Base-by-base conservation (phyloP, 306 rosid species). In the Sicyos baderoa region DNA sequence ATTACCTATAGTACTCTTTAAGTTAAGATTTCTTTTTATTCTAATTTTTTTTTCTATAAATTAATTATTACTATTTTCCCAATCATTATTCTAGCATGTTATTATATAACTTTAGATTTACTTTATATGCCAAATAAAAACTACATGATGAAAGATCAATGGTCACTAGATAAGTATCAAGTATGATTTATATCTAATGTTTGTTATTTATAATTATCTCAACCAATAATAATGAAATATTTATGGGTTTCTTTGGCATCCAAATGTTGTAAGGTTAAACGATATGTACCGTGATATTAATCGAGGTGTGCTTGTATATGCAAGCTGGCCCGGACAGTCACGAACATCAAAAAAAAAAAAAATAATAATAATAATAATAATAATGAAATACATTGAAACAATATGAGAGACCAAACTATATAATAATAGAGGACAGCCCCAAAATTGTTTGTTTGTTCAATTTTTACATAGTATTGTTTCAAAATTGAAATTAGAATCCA, bases 1-100 rank as follows among this genome's bases (percentile, higher is more conserved):
- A 66, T 47, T 66, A 45, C 70, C 70, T 19, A 64, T 64, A 42
- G 70, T 64, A 44, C 54, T 19, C 51, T 64, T 64, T 42, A 64
- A 64, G 70, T 21, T 64, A 44, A 19, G 35, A 64, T 64, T 29
- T 29, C 35, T 64, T 64, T 64, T 19, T 64, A 16, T 64, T 40
- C 18, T 13, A 64, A 40, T 9, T 0, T 18, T 9, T 0, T 18
- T 64, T 6, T 6, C 45, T 44, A 29, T 45, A 9, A 45, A 45
- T 45, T 45, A 45, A 45, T 45, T 45, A 2, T 9, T 10, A 45
- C 14, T 45, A 45, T 45, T 45, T 45, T 45, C 49, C 49, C 68
- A 62, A 62, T 62, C 27, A 62, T 62, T 62, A 13, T 62, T 17
- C 1, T 32, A 16, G 7, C 42, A 35, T 35, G 42, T 45, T 45